Evolutionary conservation across 495 filamentous ascomycete genomes (phyloP), one percentile per base, ranked within the genome.

Genomic region (Penicillium canariense): DNA sequence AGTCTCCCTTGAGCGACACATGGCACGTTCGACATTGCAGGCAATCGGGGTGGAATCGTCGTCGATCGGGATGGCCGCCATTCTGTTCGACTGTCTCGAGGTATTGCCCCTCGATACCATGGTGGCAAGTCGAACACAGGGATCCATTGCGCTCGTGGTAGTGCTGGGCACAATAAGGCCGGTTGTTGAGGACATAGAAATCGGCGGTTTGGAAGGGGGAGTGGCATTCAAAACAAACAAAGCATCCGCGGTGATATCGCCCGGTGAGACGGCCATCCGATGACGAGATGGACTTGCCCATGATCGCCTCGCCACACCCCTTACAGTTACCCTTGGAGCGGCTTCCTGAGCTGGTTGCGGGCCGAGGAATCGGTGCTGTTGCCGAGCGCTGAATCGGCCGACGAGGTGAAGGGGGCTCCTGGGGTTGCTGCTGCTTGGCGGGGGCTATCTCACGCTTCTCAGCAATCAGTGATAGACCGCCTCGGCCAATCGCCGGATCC

Each of bases 191-290:
- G 32, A 98, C 91, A 70, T 98, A 98, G 63, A 98, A 98, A 48
- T 94, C 92, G 2, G 89, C 80, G 0, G 92, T 93, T 40, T 84
- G 77, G 63, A 98, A 98, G 2, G 92, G 88, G 22, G 82, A 80
- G 11, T 73, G 72, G 75, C 94, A 98, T 6, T 88, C 90, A 3
- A 82, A 83, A 76, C 94, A 98, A 4, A 93, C 89, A 67, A 98
- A 97, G 64, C 94, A 98, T 12, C 85, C 79, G 60, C 92, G 91
- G 70, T 98, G 94, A 63, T 96, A 98, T 31, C 91, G 85, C 1
- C 94, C 94, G 2, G 92, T 96, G 4, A 98, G 79, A 39, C 93
- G 87, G 18, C 95, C 95, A 58, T 97, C 94, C 1, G 92, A 91
- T 12, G 89, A 94, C 25, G 91, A 94, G 42, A 98, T 84, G 0